Conservation (phyloP, 164 flowering plant genomes). For the Macadamia integrifolia region DNA sequence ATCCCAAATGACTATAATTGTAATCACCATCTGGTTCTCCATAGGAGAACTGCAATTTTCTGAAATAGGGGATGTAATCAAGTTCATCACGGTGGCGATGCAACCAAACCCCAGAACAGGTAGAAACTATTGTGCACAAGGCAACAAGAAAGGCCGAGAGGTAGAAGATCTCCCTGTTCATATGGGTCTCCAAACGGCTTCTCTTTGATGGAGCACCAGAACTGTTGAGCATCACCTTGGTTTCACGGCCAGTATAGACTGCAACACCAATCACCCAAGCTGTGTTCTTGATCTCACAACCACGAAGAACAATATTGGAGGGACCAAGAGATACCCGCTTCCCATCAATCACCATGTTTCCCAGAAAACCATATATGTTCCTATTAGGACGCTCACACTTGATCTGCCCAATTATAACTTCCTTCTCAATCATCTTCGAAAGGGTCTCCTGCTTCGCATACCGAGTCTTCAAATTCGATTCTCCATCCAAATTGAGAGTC, state of each 20-base stretch:
- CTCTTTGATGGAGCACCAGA: slow-evolving; percentile 97
- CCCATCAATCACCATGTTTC: slow-evolving; percentile 83
- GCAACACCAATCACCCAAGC: slow-evolving; percentile 83
- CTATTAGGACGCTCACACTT: slow-evolving; percentile 92
- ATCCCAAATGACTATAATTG: slow-evolving; percentile 72
- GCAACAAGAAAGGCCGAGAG: slow-evolving; percentile 68
- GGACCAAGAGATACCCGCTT: slow-evolving; percentile 86
- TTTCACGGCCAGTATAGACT: slow-evolving; percentile 85
- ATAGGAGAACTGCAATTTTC: slow-evolving; percentile 52
- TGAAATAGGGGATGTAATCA: slow-evolving; percentile 49
- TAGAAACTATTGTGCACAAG: slow-evolving; percentile 61
- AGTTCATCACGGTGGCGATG: slow-evolving; percentile 59
- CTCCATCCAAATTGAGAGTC: slow-evolving; percentile 94
- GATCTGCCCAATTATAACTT: slow-evolving; percentile 55
- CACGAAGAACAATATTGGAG: slow-evolving; percentile 85
- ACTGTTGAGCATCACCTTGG: slow-evolving; percentile 94
- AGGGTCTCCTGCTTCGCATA: slow-evolving; percentile 97
- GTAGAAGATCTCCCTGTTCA: slow-evolving; percentile 79
- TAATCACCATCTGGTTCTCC: slow-evolving; percentile 2
- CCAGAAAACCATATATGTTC: slow-evolving; percentile 93
- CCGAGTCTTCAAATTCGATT: slow-evolving; percentile 90
- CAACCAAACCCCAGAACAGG: slow-evolving; percentile 74
- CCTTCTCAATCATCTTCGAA: slow-evolving; percentile 45
- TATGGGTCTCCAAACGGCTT: slow-evolving; percentile 75
- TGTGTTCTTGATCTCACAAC: slow-evolving; percentile 95